A percentile compares a stretch with the other conserved stretches of the same genome.
phyloP scores from a whole-genome alignment of 495 filamentous ascomycete species.

The Penicillium simplicissimum region DNA sequence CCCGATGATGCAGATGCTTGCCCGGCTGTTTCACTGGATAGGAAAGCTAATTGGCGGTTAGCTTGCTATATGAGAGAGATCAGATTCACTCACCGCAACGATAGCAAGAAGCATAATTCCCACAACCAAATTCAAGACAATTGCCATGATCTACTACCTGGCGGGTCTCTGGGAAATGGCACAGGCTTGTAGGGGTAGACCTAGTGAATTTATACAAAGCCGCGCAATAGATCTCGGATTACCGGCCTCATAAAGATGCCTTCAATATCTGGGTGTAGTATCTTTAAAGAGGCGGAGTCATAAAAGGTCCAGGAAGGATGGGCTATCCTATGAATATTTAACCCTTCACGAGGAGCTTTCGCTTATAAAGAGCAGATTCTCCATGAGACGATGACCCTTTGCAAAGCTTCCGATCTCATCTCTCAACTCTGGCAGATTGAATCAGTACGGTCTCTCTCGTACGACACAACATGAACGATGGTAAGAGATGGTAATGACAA shows the following conservation, averaged over 20 bases:
- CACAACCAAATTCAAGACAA: slow-evolving; percentile 3
- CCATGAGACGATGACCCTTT: not conserved
- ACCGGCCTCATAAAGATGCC: slow-evolving; percentile 1
- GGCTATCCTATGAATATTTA: not conserved
- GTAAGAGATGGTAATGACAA: not conserved
- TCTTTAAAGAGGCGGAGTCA: slow-evolving; percentile 3
- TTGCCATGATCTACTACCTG: slow-evolving; percentile 1
- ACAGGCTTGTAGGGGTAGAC: not conserved
- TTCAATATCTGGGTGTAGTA: not conserved
- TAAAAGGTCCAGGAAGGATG: not conserved
- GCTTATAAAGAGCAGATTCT: slow-evolving; percentile 1
- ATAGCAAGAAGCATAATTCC: slow-evolving; percentile 1
- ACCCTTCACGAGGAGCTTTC: not conserved
- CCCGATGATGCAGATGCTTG: slow-evolving; percentile 1
- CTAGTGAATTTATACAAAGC: slow-evolving; percentile 1
- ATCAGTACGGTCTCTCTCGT: not conserved
- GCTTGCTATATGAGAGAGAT: slow-evolving; percentile 3
- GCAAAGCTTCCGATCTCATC: slow-evolving; percentile 1
- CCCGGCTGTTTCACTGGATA: slow-evolving; percentile 2
- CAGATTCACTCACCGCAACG: slow-evolving; percentile 1
- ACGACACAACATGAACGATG: slow-evolving; percentile 1
- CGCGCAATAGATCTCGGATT: not conserved
- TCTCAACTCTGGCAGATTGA: slow-evolving; percentile 1
- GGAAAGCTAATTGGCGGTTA: not conserved
- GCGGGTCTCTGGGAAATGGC: slow-evolving; percentile 1